Percentiles rank a stretch among this genome's conserved stretches.
phyloP scores from a whole-genome alignment of 2,329 filamentous ascomycete genomes.

The Penicillium brevicompactum region DNA sequence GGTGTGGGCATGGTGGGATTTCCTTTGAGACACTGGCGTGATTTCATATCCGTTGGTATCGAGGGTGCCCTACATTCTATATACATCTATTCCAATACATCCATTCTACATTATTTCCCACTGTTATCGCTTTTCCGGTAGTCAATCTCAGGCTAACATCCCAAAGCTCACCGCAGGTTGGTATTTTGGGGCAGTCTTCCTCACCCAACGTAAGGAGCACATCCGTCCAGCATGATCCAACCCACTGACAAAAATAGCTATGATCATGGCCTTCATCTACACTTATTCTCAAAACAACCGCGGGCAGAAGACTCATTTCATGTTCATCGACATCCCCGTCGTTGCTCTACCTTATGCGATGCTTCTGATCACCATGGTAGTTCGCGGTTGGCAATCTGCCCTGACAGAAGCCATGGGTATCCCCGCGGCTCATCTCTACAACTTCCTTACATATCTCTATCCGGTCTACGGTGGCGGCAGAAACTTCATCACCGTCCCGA shows the following conservation, averaged over 20 bases:
- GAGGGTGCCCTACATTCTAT: conserved; percentile 66
- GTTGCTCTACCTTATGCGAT: conserved; percentile 81
- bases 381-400: conserved; percentile 60
- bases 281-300: conserved; percentile 85
- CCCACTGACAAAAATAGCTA: conserved; percentile 53
- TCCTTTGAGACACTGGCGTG: conserved; percentile 64
- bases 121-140: conserved; percentile 20
- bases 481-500: conserved; percentile 75
- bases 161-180: conserved; percentile 46
- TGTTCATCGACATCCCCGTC: conserved; percentile 80
- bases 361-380: conserved; percentile 72
- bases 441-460: conserved; percentile 86
- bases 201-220: conserved; percentile 40
- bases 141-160: conserved; percentile 29
- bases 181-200: conserved; percentile 34
- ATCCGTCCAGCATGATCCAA: background rate
- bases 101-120: conserved; percentile 13
- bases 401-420: conserved; percentile 74
- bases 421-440: conserved; percentile 82
- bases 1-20: conserved; percentile 76
- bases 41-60: conserved; percentile 63
- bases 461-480: conserved; percentile 83
- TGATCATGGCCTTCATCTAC: conserved; percentile 80
- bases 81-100: conserved; percentile 29
- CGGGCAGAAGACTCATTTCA: conserved; percentile 73